Conservation (phyloP, 1,139 yeast genomes). For the Taphrina confusa region DNA sequence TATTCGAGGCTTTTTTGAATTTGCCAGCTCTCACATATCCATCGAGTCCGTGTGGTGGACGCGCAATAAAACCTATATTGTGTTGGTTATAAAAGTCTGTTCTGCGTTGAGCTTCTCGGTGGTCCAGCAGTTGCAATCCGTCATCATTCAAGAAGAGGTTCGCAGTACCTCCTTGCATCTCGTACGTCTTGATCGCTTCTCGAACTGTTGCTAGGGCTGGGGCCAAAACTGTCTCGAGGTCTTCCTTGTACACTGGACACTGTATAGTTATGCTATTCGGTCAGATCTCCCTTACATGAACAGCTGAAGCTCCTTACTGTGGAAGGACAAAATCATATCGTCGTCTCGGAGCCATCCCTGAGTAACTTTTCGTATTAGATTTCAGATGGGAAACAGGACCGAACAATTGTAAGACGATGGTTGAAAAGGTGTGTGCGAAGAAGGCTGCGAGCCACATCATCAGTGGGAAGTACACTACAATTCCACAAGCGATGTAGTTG, state of each 20-base stretch:
- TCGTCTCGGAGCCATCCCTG: constrained; percentile 36
- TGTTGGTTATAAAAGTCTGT: constrained; percentile 37
- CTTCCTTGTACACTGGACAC: constrained; percentile 37
- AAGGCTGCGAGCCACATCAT: constrained; percentile 38
- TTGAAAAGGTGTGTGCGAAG: constrained; percentile 35
- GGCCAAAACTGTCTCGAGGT: constrained; percentile 35
- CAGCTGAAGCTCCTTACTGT: constrained; percentile 15
- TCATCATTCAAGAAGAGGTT: constrained; percentile 37
- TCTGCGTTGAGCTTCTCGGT: constrained; percentile 13
- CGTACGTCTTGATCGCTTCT: constrained; percentile 37
- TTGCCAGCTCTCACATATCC: constrained; percentile 38
- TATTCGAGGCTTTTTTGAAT: constrained; percentile 40
- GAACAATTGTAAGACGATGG: constrained; percentile 30
- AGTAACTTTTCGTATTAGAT: constrained; percentile 36
- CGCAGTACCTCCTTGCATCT: constrained; percentile 38
- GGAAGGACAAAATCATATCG: constrained; percentile 21
- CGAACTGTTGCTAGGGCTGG: constrained; percentile 36
- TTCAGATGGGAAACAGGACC: constrained; percentile 39
- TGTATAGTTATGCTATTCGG: constrained; percentile 24
- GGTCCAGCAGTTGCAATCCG: constrained; percentile 35
- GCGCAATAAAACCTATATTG: constrained; percentile 38
- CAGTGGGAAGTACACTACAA: constrained; percentile 37
- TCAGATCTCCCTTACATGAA: background rate
- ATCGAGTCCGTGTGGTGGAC: constrained; percentile 38
- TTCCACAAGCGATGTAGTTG: constrained; percentile 30